Conservation (phyloP, 371 early-diverging fungal genomes). For the Mortierella sp. region DNA sequence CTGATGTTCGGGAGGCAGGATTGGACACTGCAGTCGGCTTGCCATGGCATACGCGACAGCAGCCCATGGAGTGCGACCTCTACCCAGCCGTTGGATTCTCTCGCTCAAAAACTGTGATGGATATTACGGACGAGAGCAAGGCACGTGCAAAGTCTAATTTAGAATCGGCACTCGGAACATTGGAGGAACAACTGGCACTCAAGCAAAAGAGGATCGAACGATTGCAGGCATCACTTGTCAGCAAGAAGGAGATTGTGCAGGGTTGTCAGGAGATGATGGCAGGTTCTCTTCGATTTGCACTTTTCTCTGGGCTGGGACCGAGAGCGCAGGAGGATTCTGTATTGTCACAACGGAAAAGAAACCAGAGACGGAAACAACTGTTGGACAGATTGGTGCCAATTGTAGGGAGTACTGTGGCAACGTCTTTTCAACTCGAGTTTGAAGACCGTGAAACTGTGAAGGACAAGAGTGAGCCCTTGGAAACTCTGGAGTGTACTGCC, state of each 20-base stretch:
- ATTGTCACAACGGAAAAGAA: slow-evolving; percentile 15
- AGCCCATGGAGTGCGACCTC: not conserved
- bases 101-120: not conserved
- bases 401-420: slow-evolving; percentile 13
- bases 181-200: slow-evolving; percentile 21
- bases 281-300: slow-evolving; percentile 5
- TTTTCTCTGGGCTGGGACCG: slow-evolving; percentile 9
- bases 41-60: not conserved
- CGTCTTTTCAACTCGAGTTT: not conserved
- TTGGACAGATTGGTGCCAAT: slow-evolving; percentile 30
- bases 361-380: slow-evolving; percentile 11
- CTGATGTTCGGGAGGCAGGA: slow-evolving; percentile 21
- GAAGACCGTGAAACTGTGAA: not conserved
- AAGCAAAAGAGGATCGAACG: slow-evolving; percentile 14
- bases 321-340: not conserved
- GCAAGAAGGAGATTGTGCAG: slow-evolving; percentile 32
- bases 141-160: slow-evolving; percentile 18
- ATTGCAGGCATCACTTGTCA: slow-evolving; percentile 15
- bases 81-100: slow-evolving; percentile 1
- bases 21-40: slow-evolving; percentile 16
- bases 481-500: slow-evolving; percentile 13
- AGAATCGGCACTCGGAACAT: slow-evolving; percentile 9
- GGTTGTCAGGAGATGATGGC: slow-evolving; percentile 19
- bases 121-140: not conserved
- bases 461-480: not conserved